A percentile compares a stretch with the other conserved stretches of the same genome.
Evolutionary conservation across 1,284 basidiomycete genomes (phyloP).

Genomic region (Ustilago bromivora): DNA sequence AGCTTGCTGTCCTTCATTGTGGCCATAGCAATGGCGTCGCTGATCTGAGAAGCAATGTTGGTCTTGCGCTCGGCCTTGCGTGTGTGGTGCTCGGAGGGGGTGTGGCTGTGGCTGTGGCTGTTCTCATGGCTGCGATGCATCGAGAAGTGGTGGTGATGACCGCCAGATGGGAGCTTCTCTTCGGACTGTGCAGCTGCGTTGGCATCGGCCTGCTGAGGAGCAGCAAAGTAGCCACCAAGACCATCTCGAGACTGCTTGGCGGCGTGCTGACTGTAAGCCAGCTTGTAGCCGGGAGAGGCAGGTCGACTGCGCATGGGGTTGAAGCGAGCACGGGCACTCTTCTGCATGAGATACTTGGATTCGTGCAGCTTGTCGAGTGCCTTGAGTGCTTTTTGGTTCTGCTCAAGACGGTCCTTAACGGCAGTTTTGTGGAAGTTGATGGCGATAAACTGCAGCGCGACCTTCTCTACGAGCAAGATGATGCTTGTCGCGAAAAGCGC

Average conservation of each 20-base stretch:
- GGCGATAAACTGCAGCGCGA: conserved; percentile 56
- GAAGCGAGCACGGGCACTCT: conserved; percentile 32
- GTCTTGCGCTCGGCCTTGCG: conserved; percentile 41
- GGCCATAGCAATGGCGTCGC: conserved; percentile 62
- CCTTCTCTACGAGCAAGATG: conserved; percentile 62
- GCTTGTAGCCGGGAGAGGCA: conserved; percentile 53
- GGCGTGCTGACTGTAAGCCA: conserved; percentile 31
- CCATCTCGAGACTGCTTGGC: conserved; percentile 55
- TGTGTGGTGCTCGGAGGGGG: conserved; percentile 32
- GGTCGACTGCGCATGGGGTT: conserved; percentile 54
- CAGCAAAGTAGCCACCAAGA: conserved; percentile 55
- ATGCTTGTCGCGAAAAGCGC: conserved; percentile 62
- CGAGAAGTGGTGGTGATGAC: conserved; percentile 16
- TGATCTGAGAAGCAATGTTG: conserved; percentile 60
- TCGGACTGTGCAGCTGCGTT: not conserved
- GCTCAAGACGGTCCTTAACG: conserved; percentile 63
- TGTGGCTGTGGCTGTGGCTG: conserved; percentile 4
- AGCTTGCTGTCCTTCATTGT: conserved; percentile 67
- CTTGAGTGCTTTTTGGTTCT: conserved; percentile 59
- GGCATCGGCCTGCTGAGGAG: conserved; percentile 29
- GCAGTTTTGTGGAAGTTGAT: conserved; percentile 68
- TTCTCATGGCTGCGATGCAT: conserved; percentile 33
- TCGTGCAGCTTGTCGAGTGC: conserved; percentile 65
- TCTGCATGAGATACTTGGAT: conserved; percentile 59
- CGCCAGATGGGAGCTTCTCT: conserved; percentile 16